Evolutionary conservation across 768 basidiomycete genomes (phyloP).

Genomic region (Tulasnella sp.): DNA sequence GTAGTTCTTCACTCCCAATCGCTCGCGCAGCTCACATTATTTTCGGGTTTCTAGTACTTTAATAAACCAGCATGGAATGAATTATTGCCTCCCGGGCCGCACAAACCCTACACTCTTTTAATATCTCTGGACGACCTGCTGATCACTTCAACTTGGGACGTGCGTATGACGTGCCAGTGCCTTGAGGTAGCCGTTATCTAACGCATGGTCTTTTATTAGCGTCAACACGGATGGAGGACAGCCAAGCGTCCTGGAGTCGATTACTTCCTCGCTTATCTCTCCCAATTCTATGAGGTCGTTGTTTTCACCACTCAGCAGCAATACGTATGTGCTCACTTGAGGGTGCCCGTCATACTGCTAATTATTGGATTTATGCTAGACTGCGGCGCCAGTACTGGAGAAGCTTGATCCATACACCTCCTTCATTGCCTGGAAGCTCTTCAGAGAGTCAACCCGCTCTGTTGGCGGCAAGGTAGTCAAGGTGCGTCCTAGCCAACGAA

Average conservation of each 20-base stretch:
- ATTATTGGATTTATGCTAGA: conserved; percentile 35
- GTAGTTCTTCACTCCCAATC: neutral
- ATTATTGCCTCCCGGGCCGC: conserved; percentile 71
- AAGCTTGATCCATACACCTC: conserved; percentile 90
- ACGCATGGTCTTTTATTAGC: conserved; percentile 32
- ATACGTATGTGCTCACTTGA: conserved; percentile 49
- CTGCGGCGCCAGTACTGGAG: conserved; percentile 75
- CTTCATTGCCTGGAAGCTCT: conserved; percentile 80
- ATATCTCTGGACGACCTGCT: conserved; percentile 87
- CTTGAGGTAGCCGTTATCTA: neutral
- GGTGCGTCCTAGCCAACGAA: conserved; percentile 28
- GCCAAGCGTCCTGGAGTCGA: conserved; percentile 97
- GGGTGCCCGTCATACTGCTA: neutral
- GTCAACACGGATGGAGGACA: conserved; percentile 90
- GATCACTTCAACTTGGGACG: conserved; percentile 90
- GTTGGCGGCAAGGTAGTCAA: conserved; percentile 78
- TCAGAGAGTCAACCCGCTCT: conserved; percentile 79
- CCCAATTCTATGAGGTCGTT: conserved; percentile 96
- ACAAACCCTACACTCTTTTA: conserved; percentile 84
- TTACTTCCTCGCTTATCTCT: conserved; percentile 94
- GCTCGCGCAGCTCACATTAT: neutral
- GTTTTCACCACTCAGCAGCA: conserved; percentile 83
- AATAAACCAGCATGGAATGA: conserved; percentile 90
- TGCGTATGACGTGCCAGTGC: conserved; percentile 34
- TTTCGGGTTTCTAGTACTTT: conserved; percentile 65